Evolutionary conservation across 2,329 filamentous ascomycete genomes (phyloP).

Genomic region (Emmonsiellopsis sp.): DNA sequence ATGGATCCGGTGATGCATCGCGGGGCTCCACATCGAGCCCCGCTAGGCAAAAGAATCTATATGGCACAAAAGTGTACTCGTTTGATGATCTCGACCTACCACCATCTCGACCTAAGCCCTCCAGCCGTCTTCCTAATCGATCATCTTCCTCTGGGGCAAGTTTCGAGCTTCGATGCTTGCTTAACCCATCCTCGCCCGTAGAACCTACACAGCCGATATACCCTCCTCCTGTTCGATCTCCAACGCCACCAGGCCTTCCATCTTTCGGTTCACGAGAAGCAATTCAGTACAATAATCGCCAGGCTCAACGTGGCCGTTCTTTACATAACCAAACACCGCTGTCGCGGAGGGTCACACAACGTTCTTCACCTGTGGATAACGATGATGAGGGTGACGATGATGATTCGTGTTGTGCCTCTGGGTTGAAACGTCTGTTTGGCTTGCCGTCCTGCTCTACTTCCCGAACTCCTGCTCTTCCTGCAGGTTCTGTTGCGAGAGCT

Average conservation of each 20-base stretch:
- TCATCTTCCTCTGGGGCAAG: slow-evolving; percentile 18
- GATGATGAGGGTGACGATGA: slow-evolving; percentile 4
- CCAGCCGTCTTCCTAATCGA: slow-evolving; percentile 7
- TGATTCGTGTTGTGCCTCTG: slow-evolving; percentile 6
- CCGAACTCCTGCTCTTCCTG: slow-evolving; percentile 9
- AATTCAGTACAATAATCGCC: slow-evolving; percentile 15
- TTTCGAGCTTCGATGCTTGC: slow-evolving; percentile 17
- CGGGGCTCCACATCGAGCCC: background rate
- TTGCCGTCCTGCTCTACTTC: slow-evolving; percentile 13
- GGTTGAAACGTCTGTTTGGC: slow-evolving; percentile 22
- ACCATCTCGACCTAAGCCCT: slow-evolving; percentile 8
- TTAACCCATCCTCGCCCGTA: slow-evolving; percentile 19
- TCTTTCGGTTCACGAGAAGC: slow-evolving; percentile 35
- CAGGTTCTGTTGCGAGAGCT: slow-evolving; percentile 25
- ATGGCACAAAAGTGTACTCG: slow-evolving; percentile 15
- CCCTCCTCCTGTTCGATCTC: slow-evolving; percentile 29
- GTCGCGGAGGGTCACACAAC: slow-evolving; percentile 1
- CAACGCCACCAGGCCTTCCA: slow-evolving; percentile 37
- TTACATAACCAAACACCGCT: slow-evolving; percentile 2
- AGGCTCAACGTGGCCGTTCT: background rate
- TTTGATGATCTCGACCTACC: slow-evolving; percentile 19
- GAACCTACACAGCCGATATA: slow-evolving; percentile 24
- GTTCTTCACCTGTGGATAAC: background rate
- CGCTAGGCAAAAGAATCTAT: slow-evolving; percentile 3
- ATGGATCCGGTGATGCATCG: slow-evolving; percentile 2